Percentiles rank a stretch among this genome's conserved stretches.
Conservation (phyloP, 2,329 filamentous ascomycete genomes). For the Cladophialophora yegresii region DNA sequence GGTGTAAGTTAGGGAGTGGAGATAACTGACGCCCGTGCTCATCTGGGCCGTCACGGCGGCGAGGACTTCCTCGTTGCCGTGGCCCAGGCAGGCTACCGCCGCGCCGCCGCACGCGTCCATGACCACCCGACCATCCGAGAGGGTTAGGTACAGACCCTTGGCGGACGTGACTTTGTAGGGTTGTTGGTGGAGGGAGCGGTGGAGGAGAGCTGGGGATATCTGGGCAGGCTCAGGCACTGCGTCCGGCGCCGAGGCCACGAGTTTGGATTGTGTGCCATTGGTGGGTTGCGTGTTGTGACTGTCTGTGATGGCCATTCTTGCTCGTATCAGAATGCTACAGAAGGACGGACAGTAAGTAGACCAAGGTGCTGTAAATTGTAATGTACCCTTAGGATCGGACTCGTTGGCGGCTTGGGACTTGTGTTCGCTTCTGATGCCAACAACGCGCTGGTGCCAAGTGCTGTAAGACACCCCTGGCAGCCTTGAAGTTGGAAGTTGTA, state of each 20-base stretch:
- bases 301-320: not conserved
- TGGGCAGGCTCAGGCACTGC: not conserved
- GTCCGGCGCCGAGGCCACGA: not conserved
- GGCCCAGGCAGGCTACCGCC: slow-evolving; percentile 69
- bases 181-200: slow-evolving; percentile 52
- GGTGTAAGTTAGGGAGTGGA: slow-evolving; percentile 61
- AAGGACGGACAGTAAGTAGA: not conserved
- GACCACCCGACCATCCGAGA: slow-evolving; percentile 60
- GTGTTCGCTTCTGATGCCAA: not conserved
- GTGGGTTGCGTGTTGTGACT: not conserved
- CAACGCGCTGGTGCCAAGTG: not conserved
- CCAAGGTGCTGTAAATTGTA: not conserved
- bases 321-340: not conserved
- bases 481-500: not conserved
- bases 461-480: not conserved
- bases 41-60: slow-evolving; percentile 63
- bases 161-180: slow-evolving; percentile 54
- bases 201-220: slow-evolving; percentile 45
- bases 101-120: slow-evolving; percentile 74
- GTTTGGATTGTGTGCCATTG: not conserved
- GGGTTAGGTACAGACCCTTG: slow-evolving; percentile 54
- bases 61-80: slow-evolving; percentile 62
- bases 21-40: slow-evolving; percentile 50
- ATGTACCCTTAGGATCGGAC: not conserved
- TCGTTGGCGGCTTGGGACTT: not conserved